phyloP scores from a whole-genome alignment of 192 early-diverging fungal genomes.

The Entophlyctis luteolus region DNA sequence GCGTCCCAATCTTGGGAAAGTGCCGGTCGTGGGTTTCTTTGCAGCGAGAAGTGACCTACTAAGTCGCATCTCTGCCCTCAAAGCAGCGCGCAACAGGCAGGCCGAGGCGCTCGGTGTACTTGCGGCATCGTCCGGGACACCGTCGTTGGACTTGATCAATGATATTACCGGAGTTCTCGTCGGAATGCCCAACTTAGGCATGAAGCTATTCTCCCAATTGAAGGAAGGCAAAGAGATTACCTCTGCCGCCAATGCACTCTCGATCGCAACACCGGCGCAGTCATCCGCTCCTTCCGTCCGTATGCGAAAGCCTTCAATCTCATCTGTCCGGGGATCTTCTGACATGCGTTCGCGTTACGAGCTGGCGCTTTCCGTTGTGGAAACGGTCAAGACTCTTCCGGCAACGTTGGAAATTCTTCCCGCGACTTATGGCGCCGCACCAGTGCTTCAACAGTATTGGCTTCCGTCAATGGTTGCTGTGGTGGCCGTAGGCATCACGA shows the following conservation, averaged over 20 bases:
- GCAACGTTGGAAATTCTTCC: slow-evolving; percentile 5
- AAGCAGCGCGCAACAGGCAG: background rate
- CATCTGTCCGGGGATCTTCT: background rate
- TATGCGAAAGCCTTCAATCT: background rate
- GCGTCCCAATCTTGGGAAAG: no score
- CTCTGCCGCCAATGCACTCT: background rate
- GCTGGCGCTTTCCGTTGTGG: background rate
- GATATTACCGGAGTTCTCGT: background rate
- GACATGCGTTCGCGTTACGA: background rate
- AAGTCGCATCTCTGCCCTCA: no score
- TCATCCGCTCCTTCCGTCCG: no score
- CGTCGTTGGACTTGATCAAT: background rate
- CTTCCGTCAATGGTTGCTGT: slow-evolving; percentile 56
- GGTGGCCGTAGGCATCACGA: slow-evolving; percentile 41
- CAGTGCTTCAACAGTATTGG: slow-evolving; percentile 64
- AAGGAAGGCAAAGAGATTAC: background rate
- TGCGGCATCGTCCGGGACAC: background rate
- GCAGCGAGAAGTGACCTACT: no score
- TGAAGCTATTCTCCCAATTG: background rate
- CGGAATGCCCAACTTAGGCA: background rate
- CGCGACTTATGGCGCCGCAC: slow-evolving; percentile 53
- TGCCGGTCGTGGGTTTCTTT: no score
- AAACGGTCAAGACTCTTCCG: background rate
- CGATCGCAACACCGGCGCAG: background rate
- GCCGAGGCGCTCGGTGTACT: background rate